These are phyloP conservation scores for Paecilomyces formosus DNA, from an alignment of 2,329 filamentous ascomycete genomes.

Conservation along the genomic window DNA sequence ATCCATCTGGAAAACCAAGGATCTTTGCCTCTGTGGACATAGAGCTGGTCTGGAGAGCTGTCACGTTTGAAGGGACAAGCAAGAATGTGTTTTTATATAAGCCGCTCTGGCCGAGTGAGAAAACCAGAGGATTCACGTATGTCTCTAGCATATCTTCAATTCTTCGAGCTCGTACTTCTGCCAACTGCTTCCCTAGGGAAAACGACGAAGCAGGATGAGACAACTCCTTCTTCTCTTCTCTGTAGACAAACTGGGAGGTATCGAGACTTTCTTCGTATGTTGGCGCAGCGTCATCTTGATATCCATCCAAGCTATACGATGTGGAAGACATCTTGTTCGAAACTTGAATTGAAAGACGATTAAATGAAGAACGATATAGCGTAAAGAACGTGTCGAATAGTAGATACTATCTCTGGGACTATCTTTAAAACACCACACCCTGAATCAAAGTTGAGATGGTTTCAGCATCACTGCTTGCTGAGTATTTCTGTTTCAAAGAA, in stretches of 20 bases:
- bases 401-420: neutral
- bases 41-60: constrained; percentile 16
- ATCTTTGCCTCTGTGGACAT: constrained; percentile 20
- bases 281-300: constrained; percentile 22
- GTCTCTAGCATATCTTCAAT: constrained; percentile 31
- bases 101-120: constrained; percentile 31
- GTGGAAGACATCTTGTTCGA: neutral
- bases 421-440: neutral
- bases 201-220: constrained; percentile 10
- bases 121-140: constrained; percentile 35
- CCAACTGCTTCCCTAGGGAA: constrained; percentile 20
- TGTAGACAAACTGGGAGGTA: constrained; percentile 1
- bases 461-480: neutral
- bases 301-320: neutral
- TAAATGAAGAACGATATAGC: neutral
- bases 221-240: constrained; percentile 1
- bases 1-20: constrained; percentile 32
- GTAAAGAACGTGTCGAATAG: neutral
- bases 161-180: constrained; percentile 31
- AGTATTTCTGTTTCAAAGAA: neutral
- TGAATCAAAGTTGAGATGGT: neutral
- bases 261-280: constrained; percentile 25
- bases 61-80: constrained; percentile 37
- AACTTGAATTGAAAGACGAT: neutral
- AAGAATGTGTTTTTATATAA: constrained; percentile 38